Base-by-base conservation (phyloP, 169 alveolate species). In the Amoebophrya sp. region DNA sequence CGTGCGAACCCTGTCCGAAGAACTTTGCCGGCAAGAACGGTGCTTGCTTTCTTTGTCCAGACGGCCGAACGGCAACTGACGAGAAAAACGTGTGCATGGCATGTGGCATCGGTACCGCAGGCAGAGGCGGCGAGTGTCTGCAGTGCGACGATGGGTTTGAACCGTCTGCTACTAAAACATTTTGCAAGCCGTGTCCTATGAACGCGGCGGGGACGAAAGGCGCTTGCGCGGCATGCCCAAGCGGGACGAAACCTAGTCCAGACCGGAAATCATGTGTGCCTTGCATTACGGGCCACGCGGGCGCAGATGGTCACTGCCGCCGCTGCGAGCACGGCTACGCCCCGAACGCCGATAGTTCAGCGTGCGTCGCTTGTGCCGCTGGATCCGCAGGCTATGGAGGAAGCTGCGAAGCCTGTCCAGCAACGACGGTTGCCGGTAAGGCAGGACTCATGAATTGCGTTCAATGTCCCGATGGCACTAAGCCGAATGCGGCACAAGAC, bases 11-110 rank as follows among this genome's bases (percentile, higher is more conserved):
- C 2, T 65, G 83, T 18, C 83, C 83, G 36, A 1, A 29, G 26
- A 65, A 65, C 83, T 65, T 6, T 36, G 83, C 83, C 83, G 83
- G 83, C 83, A 26, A 12, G 2, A 65, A 65, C 83, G 83, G 83
- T 1, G 2, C n/a, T 26, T 65, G 83, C 83, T 1, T 36, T 1
- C 18, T 26, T 1, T 65, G 83, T 36, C 33, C 10, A 36, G 83
- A 65, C 83, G 83, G 83, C 83, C 26, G 26, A 29, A 36, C 12
- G 83, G 38, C 83, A 29, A 65, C 18, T 36, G 83, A 6, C 36
- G 83, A 6, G 36, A 6, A 6, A 36, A 12, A 29, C 26, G 83
- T 0, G 2, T 65, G 83, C 83, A 36, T 6, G 12, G 38, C 83
- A 29, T 65, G 83, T 36, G 36, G 36, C 26, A 0, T 36, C 39